Percentiles rank a stretch among this genome's conserved stretches.
phyloP scores from a whole-genome alignment of 306 rosid species.

The Glycyrrhiza uralensis region DNA sequence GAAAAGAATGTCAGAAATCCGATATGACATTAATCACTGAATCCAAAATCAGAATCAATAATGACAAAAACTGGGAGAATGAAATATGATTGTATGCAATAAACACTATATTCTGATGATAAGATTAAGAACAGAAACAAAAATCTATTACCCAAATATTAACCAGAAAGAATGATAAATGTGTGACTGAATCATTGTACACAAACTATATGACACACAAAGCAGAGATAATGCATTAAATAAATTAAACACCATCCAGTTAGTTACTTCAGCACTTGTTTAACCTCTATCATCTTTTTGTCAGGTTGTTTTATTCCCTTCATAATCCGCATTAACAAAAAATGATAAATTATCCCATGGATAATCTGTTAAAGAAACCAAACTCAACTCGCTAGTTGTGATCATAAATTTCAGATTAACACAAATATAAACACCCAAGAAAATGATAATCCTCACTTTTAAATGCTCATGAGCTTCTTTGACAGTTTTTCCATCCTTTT shows the following conservation, averaged over 20 bases:
- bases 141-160: background rate
- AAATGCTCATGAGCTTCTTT: slow-evolving; percentile 99
- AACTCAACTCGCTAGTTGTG: background rate
- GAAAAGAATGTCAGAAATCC: slow-evolving; percentile 23
- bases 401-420: background rate
- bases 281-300: background rate
- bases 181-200: background rate
- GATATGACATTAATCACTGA: background rate
- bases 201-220: background rate
- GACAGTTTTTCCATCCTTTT: slow-evolving; percentile 93
- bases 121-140: background rate
- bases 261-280: slow-evolving; percentile 2
- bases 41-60: slow-evolving; percentile 1
- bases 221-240: background rate
- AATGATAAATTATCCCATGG: slow-evolving; percentile 10
- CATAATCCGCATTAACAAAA: slow-evolving; percentile 11
- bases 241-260: background rate
- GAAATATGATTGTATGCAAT: background rate
- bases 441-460: slow-evolving; percentile 63
- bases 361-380: slow-evolving; percentile 5
- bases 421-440: slow-evolving; percentile 1
- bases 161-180: slow-evolving; percentile 13
- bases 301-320: background rate
- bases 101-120: background rate
- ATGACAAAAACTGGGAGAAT: slow-evolving; percentile 2